phyloP scores from a whole-genome alignment of 805 yeast species.

The Kodamaea restingae region DNA sequence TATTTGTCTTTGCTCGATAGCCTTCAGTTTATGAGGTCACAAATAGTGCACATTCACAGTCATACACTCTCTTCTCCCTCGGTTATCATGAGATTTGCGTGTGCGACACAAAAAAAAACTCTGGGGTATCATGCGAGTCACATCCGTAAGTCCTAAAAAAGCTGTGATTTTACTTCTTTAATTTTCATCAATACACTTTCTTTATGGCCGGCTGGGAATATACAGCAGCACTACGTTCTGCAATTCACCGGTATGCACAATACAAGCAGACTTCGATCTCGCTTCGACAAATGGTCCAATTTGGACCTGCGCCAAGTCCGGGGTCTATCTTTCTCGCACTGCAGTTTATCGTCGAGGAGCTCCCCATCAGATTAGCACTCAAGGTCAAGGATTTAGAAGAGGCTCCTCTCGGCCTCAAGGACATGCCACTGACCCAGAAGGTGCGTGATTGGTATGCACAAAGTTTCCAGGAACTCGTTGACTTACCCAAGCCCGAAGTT shows the following conservation, averaged over 20 bases:
- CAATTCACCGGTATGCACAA: constrained; percentile 61
- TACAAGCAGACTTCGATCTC: constrained; percentile 82
- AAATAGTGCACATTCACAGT: too few species aligned
- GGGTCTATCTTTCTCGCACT: constrained; percentile 81
- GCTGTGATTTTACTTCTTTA: too few species aligned
- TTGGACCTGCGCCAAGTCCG: constrained; percentile 74
- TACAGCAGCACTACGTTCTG: constrained; percentile 46
- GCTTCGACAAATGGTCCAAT: constrained; percentile 84
- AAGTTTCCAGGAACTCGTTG: constrained; percentile 77
- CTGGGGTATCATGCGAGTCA: too few species aligned
- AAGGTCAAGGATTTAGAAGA: constrained; percentile 80
- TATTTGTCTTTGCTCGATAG: too few species aligned
- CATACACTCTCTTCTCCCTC: too few species aligned
- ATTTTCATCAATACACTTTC: not conserved
- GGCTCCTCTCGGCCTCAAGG: constrained; percentile 69
- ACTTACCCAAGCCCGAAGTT: constrained; percentile 55
- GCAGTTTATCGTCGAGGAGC: constrained; percentile 78
- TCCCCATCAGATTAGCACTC: constrained; percentile 82
- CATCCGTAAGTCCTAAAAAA: too few species aligned
- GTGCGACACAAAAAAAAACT: too few species aligned
- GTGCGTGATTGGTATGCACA: constrained; percentile 91
- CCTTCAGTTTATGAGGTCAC: too few species aligned
- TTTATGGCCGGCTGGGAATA: constrained; percentile 39
- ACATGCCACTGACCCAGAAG: constrained; percentile 69
- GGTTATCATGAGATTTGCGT: too few species aligned